A percentile compares a stretch with the other conserved stretches of the same genome.
Conservation (phyloP, 208 protist species). For the Wallacemonas sp. region DNA sequence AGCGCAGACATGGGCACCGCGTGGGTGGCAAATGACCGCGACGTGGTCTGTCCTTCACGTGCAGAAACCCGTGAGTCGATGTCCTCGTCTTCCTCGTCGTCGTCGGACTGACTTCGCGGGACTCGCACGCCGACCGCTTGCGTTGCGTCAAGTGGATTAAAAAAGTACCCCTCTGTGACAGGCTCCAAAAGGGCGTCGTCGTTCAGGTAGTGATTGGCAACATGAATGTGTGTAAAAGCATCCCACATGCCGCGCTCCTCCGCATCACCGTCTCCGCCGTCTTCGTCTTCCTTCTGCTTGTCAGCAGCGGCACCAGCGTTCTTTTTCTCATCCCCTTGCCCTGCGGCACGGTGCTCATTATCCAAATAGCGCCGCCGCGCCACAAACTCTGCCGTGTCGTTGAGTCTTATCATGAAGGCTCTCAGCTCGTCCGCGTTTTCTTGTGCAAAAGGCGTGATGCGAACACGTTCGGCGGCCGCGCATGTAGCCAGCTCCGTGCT, state of each 20-base stretch:
- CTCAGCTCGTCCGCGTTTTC: slow-evolving; percentile 31
- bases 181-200: slow-evolving; percentile 28
- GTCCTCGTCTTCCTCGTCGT: not conserved
- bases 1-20: slow-evolving; percentile 25
- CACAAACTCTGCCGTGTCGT: slow-evolving; percentile 15
- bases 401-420: slow-evolving; percentile 14
- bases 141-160: not conserved
- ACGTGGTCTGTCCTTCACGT: too few species aligned
- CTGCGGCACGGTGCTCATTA: not conserved
- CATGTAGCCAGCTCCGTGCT: slow-evolving; percentile 31
- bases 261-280: slow-evolving; percentile 11
- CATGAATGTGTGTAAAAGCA: slow-evolving; percentile 27
- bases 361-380: not conserved
- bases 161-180: not conserved
- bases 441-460: slow-evolving; percentile 28
- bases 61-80: too few species aligned
- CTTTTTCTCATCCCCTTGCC: not conserved
- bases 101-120: not conserved
- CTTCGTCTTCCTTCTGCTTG: not conserved
- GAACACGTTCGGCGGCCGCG: not conserved
- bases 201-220: slow-evolving; percentile 49
- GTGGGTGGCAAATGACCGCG: too few species aligned
- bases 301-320: slow-evolving; percentile 1
- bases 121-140: not conserved
- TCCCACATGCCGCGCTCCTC: slow-evolving; percentile 18